Conservation (phyloP, 805 yeast genomes). For the Suhomyces kilbournensis region DNA sequence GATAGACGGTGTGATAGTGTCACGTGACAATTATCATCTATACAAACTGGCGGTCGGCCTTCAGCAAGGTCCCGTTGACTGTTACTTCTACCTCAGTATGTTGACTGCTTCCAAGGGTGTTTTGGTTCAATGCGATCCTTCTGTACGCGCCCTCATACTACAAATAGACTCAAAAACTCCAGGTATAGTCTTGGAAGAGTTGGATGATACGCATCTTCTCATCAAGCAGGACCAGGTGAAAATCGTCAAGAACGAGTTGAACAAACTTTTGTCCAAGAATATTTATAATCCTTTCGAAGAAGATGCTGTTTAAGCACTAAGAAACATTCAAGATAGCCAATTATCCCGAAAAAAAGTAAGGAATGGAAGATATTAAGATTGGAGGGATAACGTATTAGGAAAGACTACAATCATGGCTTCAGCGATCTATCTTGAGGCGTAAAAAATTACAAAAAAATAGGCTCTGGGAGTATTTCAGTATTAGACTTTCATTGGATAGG, state of each 20-base stretch:
- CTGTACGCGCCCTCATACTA: slow-evolving; percentile 81
- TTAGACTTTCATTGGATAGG: too few relatives aligned
- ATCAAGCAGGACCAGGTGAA: slow-evolving; percentile 76
- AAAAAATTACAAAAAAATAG: too few relatives aligned
- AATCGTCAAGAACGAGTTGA: slow-evolving; percentile 73
- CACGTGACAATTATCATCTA: neutral
- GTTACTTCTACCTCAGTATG: too few relatives aligned
- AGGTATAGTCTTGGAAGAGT: slow-evolving; percentile 69
- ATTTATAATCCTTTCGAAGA: slow-evolving; percentile 82
- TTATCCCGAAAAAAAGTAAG: too few relatives aligned
- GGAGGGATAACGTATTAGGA: too few relatives aligned
- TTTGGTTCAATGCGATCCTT: slow-evolving; percentile 72
- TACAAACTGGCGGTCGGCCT: too few relatives aligned
- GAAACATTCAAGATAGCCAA: neutral
- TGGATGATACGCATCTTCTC: slow-evolving; percentile 87
- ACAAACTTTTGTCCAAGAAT: slow-evolving; percentile 72
- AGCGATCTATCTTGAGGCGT: neutral
- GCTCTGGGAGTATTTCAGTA: neutral
- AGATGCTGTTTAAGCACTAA: slow-evolving; percentile 4
- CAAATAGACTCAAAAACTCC: slow-evolving; percentile 74
- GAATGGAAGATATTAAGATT: too few relatives aligned
- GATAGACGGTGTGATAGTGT: neutral
- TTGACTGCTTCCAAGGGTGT: slow-evolving; percentile 44
- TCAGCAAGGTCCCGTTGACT: too few relatives aligned
- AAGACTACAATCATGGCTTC: too few relatives aligned